These are phyloP conservation scores for Carex scoparia DNA, from an alignment of 176 grass and related monocot species.

Conservation along the genomic window DNA sequence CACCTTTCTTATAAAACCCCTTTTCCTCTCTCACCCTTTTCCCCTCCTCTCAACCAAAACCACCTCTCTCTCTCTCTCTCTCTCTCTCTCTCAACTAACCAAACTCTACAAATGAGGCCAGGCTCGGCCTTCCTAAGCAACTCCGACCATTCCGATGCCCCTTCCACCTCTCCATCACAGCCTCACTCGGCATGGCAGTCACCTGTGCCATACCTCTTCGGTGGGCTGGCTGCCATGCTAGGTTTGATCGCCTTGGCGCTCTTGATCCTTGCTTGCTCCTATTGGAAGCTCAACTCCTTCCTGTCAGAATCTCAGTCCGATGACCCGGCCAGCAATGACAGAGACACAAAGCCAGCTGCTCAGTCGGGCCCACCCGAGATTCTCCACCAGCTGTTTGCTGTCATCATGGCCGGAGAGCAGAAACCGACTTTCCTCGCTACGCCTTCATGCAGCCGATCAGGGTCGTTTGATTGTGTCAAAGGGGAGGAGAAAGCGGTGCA, in stretches of 20 bases:
- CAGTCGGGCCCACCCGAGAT: not conserved
- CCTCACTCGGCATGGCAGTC: conserved; percentile 46
- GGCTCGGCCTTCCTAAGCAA: not conserved
- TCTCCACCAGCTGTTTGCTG: conserved; percentile 30
- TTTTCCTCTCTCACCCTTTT: conserved; percentile 8
- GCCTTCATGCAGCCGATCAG: conserved; percentile 22
- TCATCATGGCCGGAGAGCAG: conserved; percentile 69
- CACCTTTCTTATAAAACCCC: conserved; percentile 11
- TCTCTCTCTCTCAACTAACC: not conserved
- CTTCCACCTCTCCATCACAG: not conserved
- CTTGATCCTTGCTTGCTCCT: conserved; percentile 79
- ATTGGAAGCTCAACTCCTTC: conserved; percentile 68
- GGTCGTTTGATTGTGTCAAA: not conserved
- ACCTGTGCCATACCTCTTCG: conserved; percentile 68
- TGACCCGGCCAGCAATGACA: not conserved
- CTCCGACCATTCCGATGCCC: not conserved
- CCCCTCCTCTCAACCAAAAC: conserved; percentile 18
- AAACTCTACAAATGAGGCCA: conserved; percentile 16
- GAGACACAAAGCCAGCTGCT: conserved; percentile 10
- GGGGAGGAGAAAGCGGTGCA: not conserved
- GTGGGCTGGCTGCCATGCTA: conserved; percentile 55
- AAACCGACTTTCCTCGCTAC: conserved; percentile 54
- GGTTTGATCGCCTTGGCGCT: conserved; percentile 59
- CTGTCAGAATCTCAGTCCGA: conserved; percentile 14
- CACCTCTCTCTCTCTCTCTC: not conserved